Evolutionary conservation across 345 rosid species (phyloP), one percentile per base, ranked within the genome.

Genomic region (Excoecaria cochinchinensis): DNA sequence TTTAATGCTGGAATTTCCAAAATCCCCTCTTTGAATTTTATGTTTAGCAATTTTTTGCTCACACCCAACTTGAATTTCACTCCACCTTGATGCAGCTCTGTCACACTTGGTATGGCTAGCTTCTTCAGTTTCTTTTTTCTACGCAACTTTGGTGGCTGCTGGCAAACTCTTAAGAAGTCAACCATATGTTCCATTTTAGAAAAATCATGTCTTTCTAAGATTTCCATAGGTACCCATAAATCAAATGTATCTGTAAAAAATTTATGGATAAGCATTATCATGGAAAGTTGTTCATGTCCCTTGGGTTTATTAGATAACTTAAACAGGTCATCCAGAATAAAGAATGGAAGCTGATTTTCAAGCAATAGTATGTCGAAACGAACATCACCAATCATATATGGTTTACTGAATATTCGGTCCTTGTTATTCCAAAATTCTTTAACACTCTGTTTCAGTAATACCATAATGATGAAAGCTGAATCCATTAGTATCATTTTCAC

Each of bases 291-390:
- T 61, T 15, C 44, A 61, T 36, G 66, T 12, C 44, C 21, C 17
- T 12, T n/a, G 15, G 66, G 15, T 36, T 15, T 53, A 5, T 62
- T 11, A 53, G 73, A 65, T 12, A 64, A 40, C 10, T 52, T 31
- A 17, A 71, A 57, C 9, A 83, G 9, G 6, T 78, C 84, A 4
- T 58, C 66, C 8, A 80, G 72, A 24, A 83, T 78, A 56, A 78
- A 75, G 11, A 80, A 70, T 3, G 86, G 82, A 42, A 80, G 31
- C 65, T 83, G 82, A 58, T 80, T 83, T 72, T 83, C 84, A 0
- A 80, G 66, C 67, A 74, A 19, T 46, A 59, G 7, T 19, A 78
- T 31, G 3, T 83, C 82, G 0, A 0, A 13, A 13, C 10, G 44
- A 0, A 77, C 50, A 6, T 38, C 74, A 1, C 5, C 42, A 5